A percentile compares a stretch with the other conserved stretches of the same genome.
phyloP scores from a whole-genome alignment of 2,329 filamentous ascomycete genomes.

The Pestalotiopsis fici region DNA sequence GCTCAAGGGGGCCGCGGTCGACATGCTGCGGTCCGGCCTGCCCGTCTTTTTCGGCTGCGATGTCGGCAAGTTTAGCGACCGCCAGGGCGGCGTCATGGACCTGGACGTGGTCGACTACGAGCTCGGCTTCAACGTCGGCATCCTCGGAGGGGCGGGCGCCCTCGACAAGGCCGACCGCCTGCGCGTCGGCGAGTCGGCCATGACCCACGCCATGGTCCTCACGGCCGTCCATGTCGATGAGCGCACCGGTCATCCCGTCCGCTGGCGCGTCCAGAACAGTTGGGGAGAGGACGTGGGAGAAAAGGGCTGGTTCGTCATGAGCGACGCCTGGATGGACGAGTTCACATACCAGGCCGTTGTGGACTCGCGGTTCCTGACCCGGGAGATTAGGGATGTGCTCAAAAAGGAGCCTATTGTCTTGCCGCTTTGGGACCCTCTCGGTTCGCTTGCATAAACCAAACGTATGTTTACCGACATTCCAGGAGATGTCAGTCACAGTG shows the following conservation, averaged over 20 bases:
- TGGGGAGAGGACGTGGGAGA: slow-evolving; percentile 73
- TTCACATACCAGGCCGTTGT: slow-evolving; percentile 88
- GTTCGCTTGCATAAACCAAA: slow-evolving; percentile 60
- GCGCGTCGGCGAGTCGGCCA: slow-evolving; percentile 72
- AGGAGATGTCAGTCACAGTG: too few species aligned
- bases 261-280: slow-evolving; percentile 87
- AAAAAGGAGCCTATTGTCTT: slow-evolving; percentile 70
- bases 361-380: slow-evolving; percentile 67
- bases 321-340: slow-evolving; percentile 75
- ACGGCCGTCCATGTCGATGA: slow-evolving; percentile 79
- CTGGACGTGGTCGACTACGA: slow-evolving; percentile 75
- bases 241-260: slow-evolving; percentile 60
- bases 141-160: slow-evolving; percentile 50
- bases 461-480: neutral
- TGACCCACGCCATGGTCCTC: slow-evolving; percentile 93
- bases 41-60: slow-evolving; percentile 90
- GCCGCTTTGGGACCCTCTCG: slow-evolving; percentile 82
- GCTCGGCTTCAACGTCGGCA: slow-evolving; percentile 76
- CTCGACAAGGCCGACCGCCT: slow-evolving; percentile 78
- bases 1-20: slow-evolving; percentile 73
- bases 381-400: slow-evolving; percentile 70
- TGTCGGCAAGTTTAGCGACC: slow-evolving; percentile 80
- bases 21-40: slow-evolving; percentile 75
- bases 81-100: slow-evolving; percentile 75
- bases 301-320: slow-evolving; percentile 90